Base-by-base conservation (phyloP, 805 yeast species). In the Kuraishia floccosa region DNA sequence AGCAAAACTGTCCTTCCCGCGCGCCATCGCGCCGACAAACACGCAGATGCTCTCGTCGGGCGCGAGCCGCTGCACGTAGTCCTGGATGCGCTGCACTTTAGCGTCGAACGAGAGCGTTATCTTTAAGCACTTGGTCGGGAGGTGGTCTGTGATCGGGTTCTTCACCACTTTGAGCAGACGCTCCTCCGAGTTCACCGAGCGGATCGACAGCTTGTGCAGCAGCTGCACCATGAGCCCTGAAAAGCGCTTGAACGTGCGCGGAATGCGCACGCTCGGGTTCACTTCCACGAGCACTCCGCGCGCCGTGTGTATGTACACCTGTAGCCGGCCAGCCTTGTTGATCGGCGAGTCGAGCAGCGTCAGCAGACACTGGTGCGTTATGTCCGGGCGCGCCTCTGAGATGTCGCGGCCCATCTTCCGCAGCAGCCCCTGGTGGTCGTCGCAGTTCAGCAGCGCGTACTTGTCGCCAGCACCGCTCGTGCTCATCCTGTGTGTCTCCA, bases 21-120 rank as follows among this genome's bases (percentile, higher is more conserved):
- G 77, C 14, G 98, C 98, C 96, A 91, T 91, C 28, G 98, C 95
- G 51, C 98, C 98, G 28, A 91, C 96, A 56, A 91, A 91, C 17
- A 91, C 96, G 67, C 98, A 91, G 44, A 91, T 77, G 50, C 94
- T 82, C 61, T 91, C 96, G 49, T 84, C 94, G 3, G 74, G 76
- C 44, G 76, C 94, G 44, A 91, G 62, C 35, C 78, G 78, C 12
- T 54, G 56, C 24, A 87, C 87, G 52, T 84, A 87, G 49, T 87
- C 95, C 56, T 85, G 93, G 4, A 85, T 95, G 43, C 86, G 70
- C 41, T 72, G 72, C 30, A 89, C 84, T 39, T 81, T 78, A 11
- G 97, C 93, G 51, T 91, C 97, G 43, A 84, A 85, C 4, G 94
- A 82, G 39, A 91, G 68, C 2, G 98, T 91, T 41, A 91, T 68